Evolutionary conservation across 1,139 yeast species (phyloP).

Genomic region (Spathaspora sp.): DNA sequence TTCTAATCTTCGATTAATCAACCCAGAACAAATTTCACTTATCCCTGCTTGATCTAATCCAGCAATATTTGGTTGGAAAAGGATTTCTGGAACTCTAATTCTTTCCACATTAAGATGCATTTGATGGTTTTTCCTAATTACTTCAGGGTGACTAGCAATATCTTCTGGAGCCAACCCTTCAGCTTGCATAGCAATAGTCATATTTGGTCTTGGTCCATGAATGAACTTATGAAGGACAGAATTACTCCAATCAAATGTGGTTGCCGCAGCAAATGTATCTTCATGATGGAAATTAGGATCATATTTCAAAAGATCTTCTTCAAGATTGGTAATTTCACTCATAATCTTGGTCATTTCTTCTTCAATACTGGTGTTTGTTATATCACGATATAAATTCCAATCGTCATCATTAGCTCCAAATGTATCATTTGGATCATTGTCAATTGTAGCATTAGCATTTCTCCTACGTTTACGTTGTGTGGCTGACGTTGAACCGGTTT

Average conservation of each 20-base stretch:
- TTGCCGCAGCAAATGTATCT: constrained; percentile 76
- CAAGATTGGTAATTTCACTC: constrained; percentile 59
- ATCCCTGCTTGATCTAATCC: constrained; percentile 96
- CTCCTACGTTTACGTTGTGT: constrained; percentile 51
- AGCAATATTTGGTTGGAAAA: constrained; percentile 93
- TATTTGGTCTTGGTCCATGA: constrained; percentile 80
- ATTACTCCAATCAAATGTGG: constrained; percentile 77
- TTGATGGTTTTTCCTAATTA: constrained; percentile 61
- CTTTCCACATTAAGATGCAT: constrained; percentile 88
- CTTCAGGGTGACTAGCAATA: constrained; percentile 44
- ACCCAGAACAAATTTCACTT: constrained; percentile 69
- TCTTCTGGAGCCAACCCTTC: constrained; percentile 47
- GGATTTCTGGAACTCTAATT: constrained; percentile 85
- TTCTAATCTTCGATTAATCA: constrained; percentile 60
- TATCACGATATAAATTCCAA: constrained; percentile 89
- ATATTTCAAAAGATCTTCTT: constrained; percentile 69
- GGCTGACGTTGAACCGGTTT: constrained; percentile 41
- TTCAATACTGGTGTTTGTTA: constrained; percentile 68
- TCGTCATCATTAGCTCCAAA: constrained; percentile 97
- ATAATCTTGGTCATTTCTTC: constrained; percentile 75
- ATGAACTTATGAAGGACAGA: constrained; percentile 79
- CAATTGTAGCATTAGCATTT: constrained; percentile 62
- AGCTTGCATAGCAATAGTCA: constrained; percentile 41
- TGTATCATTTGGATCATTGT: constrained; percentile 89
- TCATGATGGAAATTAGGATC: constrained; percentile 87